These are phyloP conservation scores for Blepharisma japonicum DNA, from an alignment of 73 alveolate species.

Conservation along the genomic window DNA sequence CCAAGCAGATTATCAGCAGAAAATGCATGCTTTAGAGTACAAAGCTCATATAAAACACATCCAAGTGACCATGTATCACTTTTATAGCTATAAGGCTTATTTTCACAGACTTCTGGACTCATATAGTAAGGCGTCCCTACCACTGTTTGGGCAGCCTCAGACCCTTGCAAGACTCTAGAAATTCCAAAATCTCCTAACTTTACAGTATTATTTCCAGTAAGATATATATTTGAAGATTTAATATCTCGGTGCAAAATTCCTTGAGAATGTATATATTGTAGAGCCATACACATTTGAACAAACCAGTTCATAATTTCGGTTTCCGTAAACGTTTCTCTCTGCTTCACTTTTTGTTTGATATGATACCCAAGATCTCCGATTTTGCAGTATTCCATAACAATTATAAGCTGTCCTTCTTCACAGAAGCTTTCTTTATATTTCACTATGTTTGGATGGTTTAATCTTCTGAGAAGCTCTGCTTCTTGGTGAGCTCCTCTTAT, in stretches of 20 bases:
- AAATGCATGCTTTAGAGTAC: conserved; percentile 94
- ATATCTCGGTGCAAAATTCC: conserved; percentile 87
- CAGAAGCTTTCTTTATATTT: conserved; percentile 77
- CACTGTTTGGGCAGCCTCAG: conserved; percentile 37
- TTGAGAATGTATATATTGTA: conserved; percentile 70
- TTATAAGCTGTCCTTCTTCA: conserved; percentile 61
- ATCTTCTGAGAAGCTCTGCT: conserved; percentile 60
- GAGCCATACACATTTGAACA: conserved; percentile 60
- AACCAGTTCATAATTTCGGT: conserved; percentile 73
- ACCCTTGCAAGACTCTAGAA: conserved; percentile 47
- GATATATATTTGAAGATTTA: conserved; percentile 50
- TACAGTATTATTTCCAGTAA: conserved; percentile 49
- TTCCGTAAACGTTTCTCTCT: conserved; percentile 63
- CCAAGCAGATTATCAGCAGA: conserved; percentile 90
- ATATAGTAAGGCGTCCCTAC: conserved; percentile 56
- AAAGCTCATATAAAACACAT: conserved; percentile 93
- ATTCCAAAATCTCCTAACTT: conserved; percentile 70
- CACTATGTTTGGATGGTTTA: conserved; percentile 89
- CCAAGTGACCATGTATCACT: conserved; percentile 99
- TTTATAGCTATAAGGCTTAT: conserved; percentile 86
- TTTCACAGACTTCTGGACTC: conserved; percentile 89
- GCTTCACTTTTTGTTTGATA: conserved; percentile 45
- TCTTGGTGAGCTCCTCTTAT: conserved; percentile 66
- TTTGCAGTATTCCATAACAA: conserved; percentile 81
- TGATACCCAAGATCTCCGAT: conserved; percentile 70